phyloP scores from a whole-genome alignment of 1,284 basidiomycete species.

The Ganoderma multipileum region DNA sequence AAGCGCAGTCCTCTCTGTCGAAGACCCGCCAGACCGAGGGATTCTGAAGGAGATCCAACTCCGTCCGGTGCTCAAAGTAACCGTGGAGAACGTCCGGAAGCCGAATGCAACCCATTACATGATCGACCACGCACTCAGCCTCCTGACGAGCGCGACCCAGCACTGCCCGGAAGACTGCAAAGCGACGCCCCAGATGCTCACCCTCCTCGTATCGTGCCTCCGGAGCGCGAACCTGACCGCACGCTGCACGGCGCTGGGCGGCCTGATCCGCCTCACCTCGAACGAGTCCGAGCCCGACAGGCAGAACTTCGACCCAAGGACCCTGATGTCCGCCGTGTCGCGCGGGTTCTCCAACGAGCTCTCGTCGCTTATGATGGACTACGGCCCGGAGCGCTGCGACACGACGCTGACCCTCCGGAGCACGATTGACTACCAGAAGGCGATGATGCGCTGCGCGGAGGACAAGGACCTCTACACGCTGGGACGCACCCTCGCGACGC shows the following conservation, averaged over 20 bases:
- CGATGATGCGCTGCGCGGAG: constrained; percentile 55
- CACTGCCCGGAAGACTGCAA: constrained; percentile 53
- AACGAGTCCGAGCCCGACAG: constrained; percentile 52
- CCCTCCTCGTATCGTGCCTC: constrained; percentile 60
- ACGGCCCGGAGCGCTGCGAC: constrained; percentile 56
- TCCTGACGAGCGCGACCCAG: constrained; percentile 51
- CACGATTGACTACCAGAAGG: constrained; percentile 52
- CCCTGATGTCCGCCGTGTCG: constrained; percentile 46
- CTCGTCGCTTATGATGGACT: constrained; percentile 52
- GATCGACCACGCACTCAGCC: constrained; percentile 57
- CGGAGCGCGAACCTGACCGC: constrained; percentile 58
- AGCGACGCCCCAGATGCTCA: constrained; percentile 48
- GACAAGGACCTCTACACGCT: constrained; percentile 58
- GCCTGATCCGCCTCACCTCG: constrained; percentile 55
- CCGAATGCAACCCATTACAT: constrained; percentile 51
- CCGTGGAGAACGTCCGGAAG: constrained; percentile 51
- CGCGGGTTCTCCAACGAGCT: constrained; percentile 55
- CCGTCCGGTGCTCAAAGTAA: constrained; percentile 49
- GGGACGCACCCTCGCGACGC: constrained; percentile 52
- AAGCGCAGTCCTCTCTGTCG: constrained; percentile 50
- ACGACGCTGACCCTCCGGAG: constrained; percentile 49
- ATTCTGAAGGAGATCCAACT: constrained; percentile 53
- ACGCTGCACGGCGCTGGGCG: constrained; percentile 56
- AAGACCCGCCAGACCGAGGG: constrained; percentile 44
- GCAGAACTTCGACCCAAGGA: constrained; percentile 50